These are phyloP conservation scores for Termitomyces heimii DNA, from an alignment of 768 basidiomycete species.

Conservation along the genomic window DNA sequence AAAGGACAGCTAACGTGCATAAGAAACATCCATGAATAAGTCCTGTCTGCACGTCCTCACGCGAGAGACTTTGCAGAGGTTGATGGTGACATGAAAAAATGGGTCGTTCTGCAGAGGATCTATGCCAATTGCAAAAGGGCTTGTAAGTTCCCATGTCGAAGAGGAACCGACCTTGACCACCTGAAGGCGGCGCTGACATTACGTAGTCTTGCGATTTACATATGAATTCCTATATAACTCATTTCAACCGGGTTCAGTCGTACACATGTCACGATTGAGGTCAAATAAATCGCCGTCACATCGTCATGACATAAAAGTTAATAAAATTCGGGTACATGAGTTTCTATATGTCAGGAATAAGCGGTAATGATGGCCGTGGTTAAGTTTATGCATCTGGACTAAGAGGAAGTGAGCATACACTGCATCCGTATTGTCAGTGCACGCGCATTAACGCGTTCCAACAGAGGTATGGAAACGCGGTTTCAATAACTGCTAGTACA, in stretches of 20 bases:
- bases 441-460: neutral
- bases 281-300: neutral
- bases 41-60: neutral
- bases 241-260: no score
- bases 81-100: no score
- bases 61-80: no score
- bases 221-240: no score
- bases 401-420: neutral
- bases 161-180: no score
- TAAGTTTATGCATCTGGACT: neutral
- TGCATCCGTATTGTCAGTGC: neutral
- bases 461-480: neutral
- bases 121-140: no score
- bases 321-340: neutral
- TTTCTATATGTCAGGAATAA: neutral
- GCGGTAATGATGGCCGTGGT: neutral
- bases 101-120: no score
- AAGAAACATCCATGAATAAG: neutral
- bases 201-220: no score
- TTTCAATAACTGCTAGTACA: neutral
- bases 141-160: no score
- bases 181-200: no score
- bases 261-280: neutral
- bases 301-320: neutral
- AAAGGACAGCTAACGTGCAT: no score